Base-by-base conservation (phyloP, 208 protist genomes). In the Lotmaria passim region DNA sequence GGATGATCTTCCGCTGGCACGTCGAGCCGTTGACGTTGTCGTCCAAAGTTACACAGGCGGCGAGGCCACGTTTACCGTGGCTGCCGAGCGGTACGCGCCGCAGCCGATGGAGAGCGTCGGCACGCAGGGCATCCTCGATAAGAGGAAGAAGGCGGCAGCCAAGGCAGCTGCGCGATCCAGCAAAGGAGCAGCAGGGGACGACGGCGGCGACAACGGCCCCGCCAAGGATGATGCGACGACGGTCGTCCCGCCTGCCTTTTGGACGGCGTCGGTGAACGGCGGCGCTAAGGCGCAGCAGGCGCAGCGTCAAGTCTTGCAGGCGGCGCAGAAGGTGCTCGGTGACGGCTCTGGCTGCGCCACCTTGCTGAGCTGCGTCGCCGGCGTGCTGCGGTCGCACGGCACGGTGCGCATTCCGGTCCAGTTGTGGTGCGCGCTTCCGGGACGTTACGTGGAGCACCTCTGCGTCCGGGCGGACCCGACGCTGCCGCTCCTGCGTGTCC, bases 391-490 rank as follows among this genome's bases (percentile, higher is more conserved):
- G 21, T 78, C 89, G 2, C 63, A 86, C 66, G 77, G 41, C 19
- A 65, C 44, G 19, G 48, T 79, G 52, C 63, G 59, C 24, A 57
- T 94, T 5, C 73, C 81, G 0, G 50, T 90, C 12, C 50, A 73
- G 0, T 66, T 95, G 15, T 67, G 86, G 63, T 73, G 82, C 48
- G 93, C 93, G 70, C 76, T 97, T 15, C 92, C 92, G 17, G 92
- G 92, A 8, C 48, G 74, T 17, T 97, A 97, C 68, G 63, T 81
- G 56, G 88, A 94, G 73, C 79, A 51, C 64, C 53, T 97, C 43
- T 76, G 66, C 26, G 73, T 97, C n/a, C 48, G 43, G 17, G 93
- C 82, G 50, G 73, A 73, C 50, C 70, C 76, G 10, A 57, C 63
- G 7, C 65, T 89, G 21, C 79, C 89, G 19, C 70, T 71, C 11